phyloP scores from a whole-genome alignment of 1,284 basidiomycete genomes.

The Entoloma clypeatum region DNA sequence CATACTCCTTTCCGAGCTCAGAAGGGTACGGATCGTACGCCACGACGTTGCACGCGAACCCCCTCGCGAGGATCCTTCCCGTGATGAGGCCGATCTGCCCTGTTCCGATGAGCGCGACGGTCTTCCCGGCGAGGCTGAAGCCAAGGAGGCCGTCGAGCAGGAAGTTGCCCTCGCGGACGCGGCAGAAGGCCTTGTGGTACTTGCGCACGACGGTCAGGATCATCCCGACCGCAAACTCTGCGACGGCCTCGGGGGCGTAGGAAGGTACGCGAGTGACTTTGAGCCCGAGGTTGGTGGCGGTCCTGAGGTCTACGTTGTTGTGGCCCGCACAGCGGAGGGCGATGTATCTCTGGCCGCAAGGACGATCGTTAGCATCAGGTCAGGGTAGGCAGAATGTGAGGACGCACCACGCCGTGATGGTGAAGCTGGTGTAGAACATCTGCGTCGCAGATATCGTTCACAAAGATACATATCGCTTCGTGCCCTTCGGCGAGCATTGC shows the following conservation, averaged over 20 bases:
- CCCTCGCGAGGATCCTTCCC: slow-evolving; percentile 35
- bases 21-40: slow-evolving; percentile 36
- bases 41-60: slow-evolving; percentile 34
- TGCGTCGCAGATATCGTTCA: slow-evolving; percentile 36
- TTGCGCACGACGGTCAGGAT: slow-evolving; percentile 38
- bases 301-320: slow-evolving; percentile 35
- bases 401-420: slow-evolving; percentile 30
- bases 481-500: slow-evolving; percentile 31
- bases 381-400: neutral
- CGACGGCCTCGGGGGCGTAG: slow-evolving; percentile 38
- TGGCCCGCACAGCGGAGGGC: slow-evolving; percentile 36
- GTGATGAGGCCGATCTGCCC: slow-evolving; percentile 38
- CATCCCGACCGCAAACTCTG: slow-evolving; percentile 42
- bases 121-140: slow-evolving; percentile 36
- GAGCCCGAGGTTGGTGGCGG: slow-evolving; percentile 28
- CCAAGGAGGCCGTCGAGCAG: slow-evolving; percentile 38
- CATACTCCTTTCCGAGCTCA: slow-evolving; percentile 28
- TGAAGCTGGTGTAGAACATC: slow-evolving; percentile 29
- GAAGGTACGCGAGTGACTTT: slow-evolving; percentile 36
- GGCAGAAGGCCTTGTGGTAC: slow-evolving; percentile 39
- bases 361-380: slow-evolving; percentile 1
- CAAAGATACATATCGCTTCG: slow-evolving; percentile 36
- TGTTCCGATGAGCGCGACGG: slow-evolving; percentile 36
- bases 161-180: slow-evolving; percentile 41
- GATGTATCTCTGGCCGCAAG: slow-evolving; percentile 38